Conservation (phyloP, 495 filamentous ascomycete genomes). For the Pyrenopolyporus hunteri region DNA sequence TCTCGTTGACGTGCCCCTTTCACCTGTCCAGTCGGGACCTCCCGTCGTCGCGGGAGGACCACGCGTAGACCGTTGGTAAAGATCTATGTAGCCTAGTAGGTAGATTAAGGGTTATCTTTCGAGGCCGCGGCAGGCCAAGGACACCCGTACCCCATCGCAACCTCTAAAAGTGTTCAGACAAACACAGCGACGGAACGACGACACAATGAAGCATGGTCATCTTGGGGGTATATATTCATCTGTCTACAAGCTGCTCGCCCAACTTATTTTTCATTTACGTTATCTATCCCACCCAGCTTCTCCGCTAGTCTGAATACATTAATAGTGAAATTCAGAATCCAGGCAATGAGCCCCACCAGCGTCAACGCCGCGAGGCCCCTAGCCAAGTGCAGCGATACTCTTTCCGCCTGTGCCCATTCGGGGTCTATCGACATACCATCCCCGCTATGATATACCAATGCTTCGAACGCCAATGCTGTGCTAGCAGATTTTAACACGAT, state of each 20-base stretch:
- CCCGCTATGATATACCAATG: constrained; percentile 70
- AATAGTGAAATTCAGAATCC: constrained; percentile 87
- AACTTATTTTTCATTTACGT: constrained; percentile 42
- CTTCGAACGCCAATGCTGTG: constrained; percentile 84
- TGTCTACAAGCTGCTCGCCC: constrained; percentile 18
- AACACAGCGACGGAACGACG: too few species aligned
- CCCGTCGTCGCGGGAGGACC: too few species aligned
- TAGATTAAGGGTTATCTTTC: too few species aligned
- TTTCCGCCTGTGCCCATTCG: constrained; percentile 24
- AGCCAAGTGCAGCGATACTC: constrained; percentile 68
- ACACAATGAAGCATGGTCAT: background rate
- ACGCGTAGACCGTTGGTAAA: too few species aligned
- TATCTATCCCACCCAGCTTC: constrained; percentile 65
- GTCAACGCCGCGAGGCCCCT: constrained; percentile 81
- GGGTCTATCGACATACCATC: constrained; percentile 20
- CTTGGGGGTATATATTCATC: constrained; percentile 28
- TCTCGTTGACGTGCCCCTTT: too few species aligned
- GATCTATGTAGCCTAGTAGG: too few species aligned
- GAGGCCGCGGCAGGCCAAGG: too few species aligned
- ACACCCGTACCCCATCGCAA: too few species aligned
- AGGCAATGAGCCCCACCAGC: constrained; percentile 81
- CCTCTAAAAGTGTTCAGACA: too few species aligned
- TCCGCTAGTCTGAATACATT: constrained; percentile 87
- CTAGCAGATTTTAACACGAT: constrained; percentile 96
- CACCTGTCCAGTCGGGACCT: too few species aligned